Conservation (phyloP, 2,329 filamentous ascomycete genomes). For the Coleophoma eucalyptorum region DNA sequence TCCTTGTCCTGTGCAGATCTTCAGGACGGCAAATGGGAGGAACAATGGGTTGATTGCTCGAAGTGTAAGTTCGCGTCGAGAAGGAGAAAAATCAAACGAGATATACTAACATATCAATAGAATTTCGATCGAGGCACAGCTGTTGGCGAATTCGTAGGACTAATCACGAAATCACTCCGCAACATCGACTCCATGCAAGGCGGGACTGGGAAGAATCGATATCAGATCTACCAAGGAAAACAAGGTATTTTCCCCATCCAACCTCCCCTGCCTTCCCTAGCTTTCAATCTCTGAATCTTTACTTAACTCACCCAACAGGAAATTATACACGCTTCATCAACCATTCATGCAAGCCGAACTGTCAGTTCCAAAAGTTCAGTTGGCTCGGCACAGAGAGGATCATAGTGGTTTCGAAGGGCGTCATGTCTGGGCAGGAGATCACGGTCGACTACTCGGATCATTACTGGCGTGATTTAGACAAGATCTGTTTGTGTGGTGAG, state of each 20-base stretch:
- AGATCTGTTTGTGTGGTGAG: conserved; percentile 19
- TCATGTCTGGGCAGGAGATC: conserved; percentile 48
- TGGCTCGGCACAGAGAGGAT: conserved; percentile 53
- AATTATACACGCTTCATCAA: conserved; percentile 58
- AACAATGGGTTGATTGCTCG: too few species aligned
- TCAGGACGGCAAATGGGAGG: too few species aligned
- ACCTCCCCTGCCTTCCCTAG: not conserved
- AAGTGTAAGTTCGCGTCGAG: too few species aligned
- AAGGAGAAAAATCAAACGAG: too few species aligned
- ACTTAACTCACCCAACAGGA: conserved; percentile 27
- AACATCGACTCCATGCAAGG: conserved; percentile 52
- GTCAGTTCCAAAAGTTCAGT: conserved; percentile 52
- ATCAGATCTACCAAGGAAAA: conserved; percentile 56
- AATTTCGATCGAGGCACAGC: conserved; percentile 46
- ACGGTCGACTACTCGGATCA: conserved; percentile 56
- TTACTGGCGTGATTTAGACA: conserved; percentile 53
- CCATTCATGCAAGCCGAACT: conserved; percentile 54
- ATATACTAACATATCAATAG: not conserved
- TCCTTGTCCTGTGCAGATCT: too few species aligned
- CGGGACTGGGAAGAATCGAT: conserved; percentile 31
- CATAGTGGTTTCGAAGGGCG: conserved; percentile 50
- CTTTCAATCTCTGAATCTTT: conserved; percentile 6
- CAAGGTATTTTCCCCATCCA: not conserved
- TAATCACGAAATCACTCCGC: conserved; percentile 47
- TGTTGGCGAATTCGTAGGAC: conserved; percentile 51